Percentiles rank a stretch among this genome's conserved stretches.
Conservation (phyloP, 2,329 filamentous ascomycete genomes). For the Arachnomyces sp. region DNA sequence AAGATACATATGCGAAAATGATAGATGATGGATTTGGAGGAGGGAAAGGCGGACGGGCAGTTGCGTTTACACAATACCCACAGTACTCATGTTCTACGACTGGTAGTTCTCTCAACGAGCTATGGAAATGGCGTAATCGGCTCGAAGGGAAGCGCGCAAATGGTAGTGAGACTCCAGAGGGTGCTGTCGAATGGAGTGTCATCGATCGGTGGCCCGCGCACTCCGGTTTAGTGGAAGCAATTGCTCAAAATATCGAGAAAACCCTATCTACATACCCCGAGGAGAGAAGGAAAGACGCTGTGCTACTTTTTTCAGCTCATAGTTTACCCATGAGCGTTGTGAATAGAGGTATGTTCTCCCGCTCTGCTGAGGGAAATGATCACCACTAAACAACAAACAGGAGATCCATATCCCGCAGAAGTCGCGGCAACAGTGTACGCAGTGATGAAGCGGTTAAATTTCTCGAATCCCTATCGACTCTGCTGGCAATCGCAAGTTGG, state of each 20-base stretch:
- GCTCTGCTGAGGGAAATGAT: constrained; percentile 13
- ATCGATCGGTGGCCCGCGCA: constrained; percentile 98
- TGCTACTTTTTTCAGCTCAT: constrained; percentile 90
- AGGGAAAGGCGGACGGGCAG: constrained; percentile 82
- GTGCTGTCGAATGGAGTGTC: constrained; percentile 87
- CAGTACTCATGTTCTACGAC: constrained; percentile 98
- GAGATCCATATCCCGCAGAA: constrained; percentile 90
- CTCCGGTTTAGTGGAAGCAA: constrained; percentile 77
- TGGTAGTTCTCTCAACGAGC: constrained; percentile 87
- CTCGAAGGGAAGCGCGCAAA: constrained; percentile 66
- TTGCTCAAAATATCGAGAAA: constrained; percentile 84
- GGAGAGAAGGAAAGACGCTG: constrained; percentile 68
- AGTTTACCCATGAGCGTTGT: constrained; percentile 96
- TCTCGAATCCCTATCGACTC: constrained; percentile 83
- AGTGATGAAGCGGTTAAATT: constrained; percentile 85
- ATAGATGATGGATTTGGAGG: constrained; percentile 83
- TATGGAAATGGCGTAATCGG: constrained; percentile 90
- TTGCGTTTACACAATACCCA: constrained; percentile 96
- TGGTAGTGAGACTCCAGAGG: constrained; percentile 46
- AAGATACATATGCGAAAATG: constrained; percentile 79
- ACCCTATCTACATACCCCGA: constrained; percentile 76
- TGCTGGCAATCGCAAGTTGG: constrained; percentile 99
- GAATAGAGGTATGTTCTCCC: constrained; percentile 59
- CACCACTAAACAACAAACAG: constrained; percentile 29
- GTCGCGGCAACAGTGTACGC: constrained; percentile 93